Base-by-base conservation (phyloP, 495 filamentous ascomycete genomes). In the Aspergillus bertholletiae region DNA sequence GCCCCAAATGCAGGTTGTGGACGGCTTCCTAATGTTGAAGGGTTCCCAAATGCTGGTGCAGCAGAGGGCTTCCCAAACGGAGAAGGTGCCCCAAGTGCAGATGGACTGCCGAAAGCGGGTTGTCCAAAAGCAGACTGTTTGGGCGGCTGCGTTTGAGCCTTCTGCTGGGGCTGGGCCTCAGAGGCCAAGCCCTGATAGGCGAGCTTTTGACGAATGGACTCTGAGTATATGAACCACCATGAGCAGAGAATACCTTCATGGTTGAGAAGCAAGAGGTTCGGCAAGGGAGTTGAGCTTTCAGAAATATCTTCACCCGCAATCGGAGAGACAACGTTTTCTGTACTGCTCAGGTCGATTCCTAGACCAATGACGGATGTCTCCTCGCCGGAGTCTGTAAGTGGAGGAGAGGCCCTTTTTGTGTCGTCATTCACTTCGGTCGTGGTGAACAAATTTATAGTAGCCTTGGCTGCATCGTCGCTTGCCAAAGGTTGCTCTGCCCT, bases 171-270 rank as follows among this genome's bases (percentile, higher is more conserved):
- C 55, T 43, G 61, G 54, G 57, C 58, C 43, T 68, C 68, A 53
- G 77, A 74, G 49, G 75, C 73, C 45, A 96, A 74, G 3, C 87
- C 87, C 18, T 84, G 78, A 66, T 94, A 97, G 0, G 83, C 80
- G 12, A 83, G 80, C 0, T 84, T 82, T 59, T 85, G 76, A 46
- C 86, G 79, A 51, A 99, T 84, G 2, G 95, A 88, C 24, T 96
- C 91, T 32, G 86, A 81, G 65, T 97, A 96, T 34, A 97, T 75
- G 46, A 97, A 72, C 86, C 92, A 96, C 95, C 95, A 99, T 18
- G 85, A 76, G 21, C 79, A 80, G 7, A 99, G 75, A 9, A 95
- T 74, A 26, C 94, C 94, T 59, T 97, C 90, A 63, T 96, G 84
- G 55, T 94, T 97, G 3, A 99, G 78, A 28, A 92, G 80, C 75